These are phyloP conservation scores for Capronia epimyces DNA, from an alignment of 2,329 filamentous ascomycete genomes.

Conservation along the genomic window DNA sequence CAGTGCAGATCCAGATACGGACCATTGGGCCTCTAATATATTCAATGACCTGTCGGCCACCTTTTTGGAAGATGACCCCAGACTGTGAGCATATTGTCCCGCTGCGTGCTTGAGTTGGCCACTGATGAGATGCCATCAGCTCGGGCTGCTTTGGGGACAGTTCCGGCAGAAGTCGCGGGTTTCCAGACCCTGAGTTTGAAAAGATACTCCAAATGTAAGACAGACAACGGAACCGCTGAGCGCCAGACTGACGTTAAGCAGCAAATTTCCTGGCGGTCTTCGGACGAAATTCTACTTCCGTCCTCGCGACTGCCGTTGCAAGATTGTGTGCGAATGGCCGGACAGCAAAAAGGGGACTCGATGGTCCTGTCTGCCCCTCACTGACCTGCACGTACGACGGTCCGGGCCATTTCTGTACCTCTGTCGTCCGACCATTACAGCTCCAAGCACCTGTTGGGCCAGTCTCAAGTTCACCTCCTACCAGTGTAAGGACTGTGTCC, in stretches of 20 bases:
- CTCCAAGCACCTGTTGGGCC: conserved; percentile 43
- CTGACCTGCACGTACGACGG: conserved; percentile 39
- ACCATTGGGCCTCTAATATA: conserved; percentile 42
- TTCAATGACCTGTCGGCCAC: conserved; percentile 32
- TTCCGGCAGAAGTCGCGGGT: conserved; percentile 3
- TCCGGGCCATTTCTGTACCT: conserved; percentile 38
- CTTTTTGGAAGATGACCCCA: conserved; percentile 21
- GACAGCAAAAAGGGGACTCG: conserved; percentile 39
- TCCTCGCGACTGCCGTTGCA: conserved; percentile 46
- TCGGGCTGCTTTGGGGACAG: conserved; percentile 17
- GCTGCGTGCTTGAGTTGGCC: background rate
- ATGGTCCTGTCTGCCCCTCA: conserved; percentile 49
- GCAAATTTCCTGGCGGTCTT: conserved; percentile 25
- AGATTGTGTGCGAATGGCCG: conserved; percentile 50
- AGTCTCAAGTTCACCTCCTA: conserved; percentile 51
- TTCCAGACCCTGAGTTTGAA: conserved; percentile 18
- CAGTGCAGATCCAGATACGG: conserved; percentile 21
- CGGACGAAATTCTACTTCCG: conserved; percentile 46
- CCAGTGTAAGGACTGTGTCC: conserved; percentile 41
- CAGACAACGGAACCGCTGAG: background rate
- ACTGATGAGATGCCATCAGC: conserved; percentile 7
- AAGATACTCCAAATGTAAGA: conserved; percentile 20
- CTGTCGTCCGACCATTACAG: conserved; percentile 32
- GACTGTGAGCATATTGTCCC: conserved; percentile 7
- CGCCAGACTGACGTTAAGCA: conserved; percentile 4